These are phyloP conservation scores for Lactifluus echinatus DNA, from an alignment of 768 basidiomycete genomes.

Conservation along the genomic window DNA sequence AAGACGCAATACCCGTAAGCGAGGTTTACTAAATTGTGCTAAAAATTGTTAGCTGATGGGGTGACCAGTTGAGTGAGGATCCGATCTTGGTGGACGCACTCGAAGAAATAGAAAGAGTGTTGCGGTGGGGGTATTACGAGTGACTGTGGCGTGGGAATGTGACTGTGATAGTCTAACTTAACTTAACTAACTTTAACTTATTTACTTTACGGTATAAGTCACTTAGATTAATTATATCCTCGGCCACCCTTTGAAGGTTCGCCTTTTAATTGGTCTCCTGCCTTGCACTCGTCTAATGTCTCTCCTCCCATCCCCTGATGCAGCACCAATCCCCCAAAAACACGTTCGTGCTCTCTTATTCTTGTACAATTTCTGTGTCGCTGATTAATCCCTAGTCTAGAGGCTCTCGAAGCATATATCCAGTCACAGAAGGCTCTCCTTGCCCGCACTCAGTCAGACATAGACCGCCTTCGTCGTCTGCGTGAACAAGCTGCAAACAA, in stretches of 20 bases:
- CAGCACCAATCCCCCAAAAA: background rate
- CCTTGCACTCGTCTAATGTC: background rate
- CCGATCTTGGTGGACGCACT: background rate
- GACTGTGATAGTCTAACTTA: no score
- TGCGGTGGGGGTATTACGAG: background rate
- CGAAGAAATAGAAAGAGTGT: background rate
- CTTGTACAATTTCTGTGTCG: no score
- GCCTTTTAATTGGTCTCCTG: background rate
- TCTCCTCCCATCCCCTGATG: background rate
- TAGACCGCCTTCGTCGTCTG: constrained; percentile 44
- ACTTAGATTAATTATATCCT: background rate
- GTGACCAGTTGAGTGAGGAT: constrained; percentile 3
- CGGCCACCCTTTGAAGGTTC: background rate
- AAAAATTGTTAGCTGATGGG: background rate
- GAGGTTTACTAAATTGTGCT: background rate
- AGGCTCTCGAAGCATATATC: constrained; percentile 62
- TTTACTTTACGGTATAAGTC: background rate
- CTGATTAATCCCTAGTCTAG: constrained; percentile 31
- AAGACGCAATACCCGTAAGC: constrained; percentile 4
- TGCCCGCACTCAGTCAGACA: constrained; percentile 51
- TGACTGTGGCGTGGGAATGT: constrained; percentile 1
- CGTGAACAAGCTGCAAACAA: constrained; percentile 32
- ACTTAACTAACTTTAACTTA: no score
- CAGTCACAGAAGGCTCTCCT: constrained; percentile 51
- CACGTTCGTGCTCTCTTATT: background rate